These are phyloP conservation scores for Mitragyna speciosa DNA, from an alignment of 257 asterid species.

Conservation along the genomic window DNA sequence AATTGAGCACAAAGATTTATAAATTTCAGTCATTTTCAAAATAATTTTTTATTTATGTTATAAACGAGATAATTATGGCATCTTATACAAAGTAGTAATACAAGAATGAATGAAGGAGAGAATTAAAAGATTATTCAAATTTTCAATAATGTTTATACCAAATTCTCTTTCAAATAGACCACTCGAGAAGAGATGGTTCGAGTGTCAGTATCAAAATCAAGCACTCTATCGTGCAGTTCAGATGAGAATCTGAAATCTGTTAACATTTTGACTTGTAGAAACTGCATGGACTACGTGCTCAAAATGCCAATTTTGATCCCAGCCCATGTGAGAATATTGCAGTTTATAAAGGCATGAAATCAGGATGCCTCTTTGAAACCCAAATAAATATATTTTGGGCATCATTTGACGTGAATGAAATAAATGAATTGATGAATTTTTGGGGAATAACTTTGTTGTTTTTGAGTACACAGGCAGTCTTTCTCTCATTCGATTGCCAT, in stretches of 20 bases:
- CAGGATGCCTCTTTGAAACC: conserved; percentile 1
- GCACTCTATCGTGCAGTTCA: conserved; percentile 18
- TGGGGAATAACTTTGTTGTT: conserved; percentile 10
- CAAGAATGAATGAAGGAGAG: background rate
- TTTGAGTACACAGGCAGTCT: conserved; percentile 39
- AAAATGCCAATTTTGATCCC: background rate
- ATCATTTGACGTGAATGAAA: conserved; percentile 10
- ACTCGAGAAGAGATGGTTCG: conserved; percentile 25
- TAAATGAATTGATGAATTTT: conserved; percentile 1
- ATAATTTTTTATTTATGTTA: background rate
- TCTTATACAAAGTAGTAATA: background rate
- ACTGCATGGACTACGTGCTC: conserved; percentile 12
- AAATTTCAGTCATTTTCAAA: too few relatives aligned
- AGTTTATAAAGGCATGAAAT: conserved; percentile 11
- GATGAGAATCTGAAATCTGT: conserved; percentile 18
- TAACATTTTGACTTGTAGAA: conserved; percentile 1
- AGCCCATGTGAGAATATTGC: conserved; percentile 13
- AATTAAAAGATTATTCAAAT: background rate
- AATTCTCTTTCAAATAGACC: conserved; percentile 19
- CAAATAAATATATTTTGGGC: background rate
- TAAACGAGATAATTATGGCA: background rate
- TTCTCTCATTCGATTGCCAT: conserved; percentile 42
- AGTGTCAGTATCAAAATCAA: conserved; percentile 30
- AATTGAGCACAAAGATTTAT: too few relatives aligned
- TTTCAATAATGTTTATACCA: background rate